Conservation (phyloP, 805 yeast species). For the Candida mattraensis region DNA sequence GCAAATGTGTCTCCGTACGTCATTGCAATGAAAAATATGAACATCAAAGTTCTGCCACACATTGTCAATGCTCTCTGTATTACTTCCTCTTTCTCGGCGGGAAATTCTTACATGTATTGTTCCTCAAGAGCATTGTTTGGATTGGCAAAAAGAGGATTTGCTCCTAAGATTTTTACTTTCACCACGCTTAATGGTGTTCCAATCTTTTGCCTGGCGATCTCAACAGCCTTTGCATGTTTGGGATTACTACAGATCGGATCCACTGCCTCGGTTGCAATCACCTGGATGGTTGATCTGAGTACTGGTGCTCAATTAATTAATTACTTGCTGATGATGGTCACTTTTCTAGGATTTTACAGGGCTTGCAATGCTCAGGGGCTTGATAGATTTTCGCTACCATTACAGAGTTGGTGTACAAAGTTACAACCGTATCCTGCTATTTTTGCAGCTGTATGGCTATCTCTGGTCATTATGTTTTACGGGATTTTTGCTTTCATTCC, state of each 20-base stretch:
- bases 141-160: constrained; percentile 67
- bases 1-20: constrained; percentile 82
- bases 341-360: constrained; percentile 60
- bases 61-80: constrained; percentile 76
- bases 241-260: constrained; percentile 36
- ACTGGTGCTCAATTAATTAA: constrained; percentile 31
- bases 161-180: constrained; percentile 62
- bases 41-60: constrained; percentile 66
- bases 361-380: constrained; percentile 58
- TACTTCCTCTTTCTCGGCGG: constrained; percentile 77
- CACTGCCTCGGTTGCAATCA: constrained; percentile 28
- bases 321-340: constrained; percentile 37
- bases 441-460: constrained; percentile 30
- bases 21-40: constrained; percentile 71
- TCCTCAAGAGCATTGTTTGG: constrained; percentile 68
- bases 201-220: constrained; percentile 37
- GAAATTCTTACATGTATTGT: constrained; percentile 75
- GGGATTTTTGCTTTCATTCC: constrained; percentile 43
- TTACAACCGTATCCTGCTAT: constrained; percentile 37
- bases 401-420: constrained; percentile 46
- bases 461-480: constrained; percentile 36
- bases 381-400: constrained; percentile 43
- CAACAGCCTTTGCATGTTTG: constrained; percentile 26
- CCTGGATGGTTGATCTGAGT: constrained; percentile 32
- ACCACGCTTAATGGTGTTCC: constrained; percentile 64